Base-by-base conservation (phyloP, 192 early-diverging fungal genomes). In the Pilaira anomala region DNA sequence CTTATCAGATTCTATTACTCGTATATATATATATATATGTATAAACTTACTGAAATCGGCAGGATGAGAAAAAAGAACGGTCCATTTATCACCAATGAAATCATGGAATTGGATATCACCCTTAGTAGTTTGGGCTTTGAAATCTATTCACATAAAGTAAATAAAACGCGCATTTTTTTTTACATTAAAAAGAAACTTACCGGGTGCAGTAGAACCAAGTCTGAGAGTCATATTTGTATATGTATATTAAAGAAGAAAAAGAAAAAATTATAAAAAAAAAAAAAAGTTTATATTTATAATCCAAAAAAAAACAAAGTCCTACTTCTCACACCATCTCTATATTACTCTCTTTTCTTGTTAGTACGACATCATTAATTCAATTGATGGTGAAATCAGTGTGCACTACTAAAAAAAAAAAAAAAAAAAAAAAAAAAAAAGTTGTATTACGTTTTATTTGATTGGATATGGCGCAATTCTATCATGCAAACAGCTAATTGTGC, bases 61-160 rank as follows among this genome's bases (percentile, higher is more conserved):
- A 13, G 97, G 96, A 74, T 98, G 96, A 26, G 96, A 98, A 78
- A 98, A 98, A n/a, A 98, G 87, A 39, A 98, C 82, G 41, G 83
- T 91, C 97, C 97, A 98, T 12, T 83, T 83, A 69, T 85, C 81
- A 55, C 85, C 83, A 52, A 95, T 92, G 52, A 83, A 95, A 14
- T 89, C 80, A 72, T 98, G 93, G 82, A 98, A 95, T 65, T 91
- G 78, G 80, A 98, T 89, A n/a, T 67, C 62, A 62, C 97, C 97
- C 66, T 88, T 66, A 16, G 97, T 98, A 59, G 97, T 94, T 50
- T 89, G 62, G 46, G 91, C 92, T 22, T 74, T 67, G 74, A 98
- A 98, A 76, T 97, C 74, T 68, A 18, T 46, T n/a, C n/a, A n/a
- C n/a, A n/a, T n/a, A n/a, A n/a, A n/a, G n/a, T 48, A 29, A 51